Evolutionary conservation across 1,284 basidiomycete species (phyloP), one percentile per base, ranked within the genome.

Genomic region (Phaffia rhodozyma): DNA sequence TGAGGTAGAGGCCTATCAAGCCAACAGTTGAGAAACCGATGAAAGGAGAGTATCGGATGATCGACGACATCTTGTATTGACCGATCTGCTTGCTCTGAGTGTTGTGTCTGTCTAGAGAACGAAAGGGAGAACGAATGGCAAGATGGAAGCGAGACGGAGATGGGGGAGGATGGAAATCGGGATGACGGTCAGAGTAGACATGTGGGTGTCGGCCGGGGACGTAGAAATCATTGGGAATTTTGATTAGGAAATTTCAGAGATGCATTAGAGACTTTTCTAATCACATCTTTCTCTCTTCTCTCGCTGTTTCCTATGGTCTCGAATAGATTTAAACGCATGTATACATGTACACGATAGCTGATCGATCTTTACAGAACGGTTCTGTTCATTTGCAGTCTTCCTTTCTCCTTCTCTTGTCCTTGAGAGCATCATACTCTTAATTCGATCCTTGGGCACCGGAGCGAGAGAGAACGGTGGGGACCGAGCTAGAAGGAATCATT

Each of bases 401-500:
- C 16, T 27, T 4, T 43, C 32, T 60, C 38, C 38, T 16, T 43
- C 13, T 43, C 5, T 16, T 43, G 2, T 11, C 16, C 38, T 43
- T 43, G 13, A 43, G 16, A 11, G 2, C 6, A 7, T 7, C 16
- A 11, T 43, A 16, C 13, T 43, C 38, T 43, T 43, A 43, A 43
- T 43, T 43, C 16, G 38, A 43, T 43, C 38, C 38, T 43, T 43
- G 38, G 13, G 38, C 51, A 34, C 60, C 65, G 34, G 58, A 52
- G 9, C 70, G 53, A 21, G 65, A 67, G 25, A 78, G 69, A 0
- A 78, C 76, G 3, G 76, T 78, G 5, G 77, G 77, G 11, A 78
- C 77, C 3, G 77, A 77, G 58, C 73, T 89, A 0, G 91, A 89
- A 3, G 91, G 91, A 68, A 94, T 91, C 63, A 92, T 80, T 5